Evolutionary conservation across 371 early-diverging fungal species (phyloP), one percentile per base, ranked within the genome.

Genomic region (Coemansia sp.): DNA sequence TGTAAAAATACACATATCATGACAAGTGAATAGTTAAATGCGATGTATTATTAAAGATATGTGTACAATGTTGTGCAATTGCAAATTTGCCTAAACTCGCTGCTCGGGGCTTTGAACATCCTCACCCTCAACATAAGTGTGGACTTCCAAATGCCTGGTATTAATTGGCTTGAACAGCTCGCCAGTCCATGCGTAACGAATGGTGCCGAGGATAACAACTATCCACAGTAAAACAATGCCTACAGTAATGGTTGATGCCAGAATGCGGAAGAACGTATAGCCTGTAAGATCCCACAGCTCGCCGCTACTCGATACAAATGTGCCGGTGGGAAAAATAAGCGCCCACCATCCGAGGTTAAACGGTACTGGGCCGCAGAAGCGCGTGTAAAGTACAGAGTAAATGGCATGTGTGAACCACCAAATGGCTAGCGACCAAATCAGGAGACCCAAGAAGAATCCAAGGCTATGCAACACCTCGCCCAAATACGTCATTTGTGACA

Each of bases 301-400:
- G 14, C 56, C 63, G 6, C 78, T 81, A 34, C 71, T 74, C 0
- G 81, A 54, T 1, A 79, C 69, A 57, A 70, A 80, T 1, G 79
- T 81, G 24, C 85, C 82, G 4, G 80, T 22, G 0, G 85, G 85
- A 67, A 84, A 84, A 21, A 80, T 85, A 4, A 84, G 61, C 7
- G 82, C 84, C 85, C 85, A 84, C 83, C 84, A 84, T 11, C 85
- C 85, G 53, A 84, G 77, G 58, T 81, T 80, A 54, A 84, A 84
- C 2, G 78, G 79, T 18, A 84, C 72, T 2, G 40, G 50, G n/a
- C 67, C 64, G n/a, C 74, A 65, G 13, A 65, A 62, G 27, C 63
- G 55, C 0, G 80, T 79, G 54, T 68, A 71, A 3, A 65, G 11
- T 0, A 82, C 72, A 0, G 84, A 71, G 54, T 72, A 70, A 5